A percentile compares a stretch with the other conserved stretches of the same genome.
Conservation (phyloP, 164 flowering plant species). For the Sextonia rubra region DNA sequence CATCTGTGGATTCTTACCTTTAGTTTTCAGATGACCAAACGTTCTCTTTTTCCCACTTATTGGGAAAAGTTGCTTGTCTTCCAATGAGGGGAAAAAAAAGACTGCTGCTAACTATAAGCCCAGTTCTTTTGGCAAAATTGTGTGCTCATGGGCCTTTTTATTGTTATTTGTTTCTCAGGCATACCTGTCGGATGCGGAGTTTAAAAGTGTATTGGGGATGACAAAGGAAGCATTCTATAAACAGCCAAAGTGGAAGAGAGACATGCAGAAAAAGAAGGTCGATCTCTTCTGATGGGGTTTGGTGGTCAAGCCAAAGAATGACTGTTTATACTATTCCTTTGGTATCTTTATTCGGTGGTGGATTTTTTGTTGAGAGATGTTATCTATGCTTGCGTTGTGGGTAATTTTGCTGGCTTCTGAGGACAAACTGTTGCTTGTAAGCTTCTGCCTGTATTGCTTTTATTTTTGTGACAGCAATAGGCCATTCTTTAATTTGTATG, state of each 20-base stretch:
- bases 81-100: no score
- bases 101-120: not conserved
- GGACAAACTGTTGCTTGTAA: slow-evolving; percentile 17
- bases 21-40: no score
- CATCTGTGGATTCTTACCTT: no score
- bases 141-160: not conserved
- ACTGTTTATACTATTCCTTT: slow-evolving; percentile 1
- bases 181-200: slow-evolving; percentile 79
- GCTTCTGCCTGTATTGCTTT: slow-evolving; percentile 25
- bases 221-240: slow-evolving; percentile 72
- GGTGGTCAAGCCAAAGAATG: slow-evolving; percentile 6
- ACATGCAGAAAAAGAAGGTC: slow-evolving; percentile 79
- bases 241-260: slow-evolving; percentile 96
- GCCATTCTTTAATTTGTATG: slow-evolving; percentile 47
- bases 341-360: slow-evolving; percentile 4
- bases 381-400: slow-evolving; percentile 3
- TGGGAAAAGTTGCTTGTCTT: no score
- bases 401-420: slow-evolving; percentile 14
- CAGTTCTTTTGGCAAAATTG: not conserved
- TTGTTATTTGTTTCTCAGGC: slow-evolving; percentile 39
- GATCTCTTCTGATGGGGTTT: slow-evolving; percentile 52
- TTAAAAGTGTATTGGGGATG: slow-evolving; percentile 63
- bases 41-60: no score
- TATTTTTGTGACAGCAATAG: slow-evolving; percentile 14
- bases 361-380: not conserved